phyloP scores from a whole-genome alignment of 2,329 filamentous ascomycete genomes.

The Trichoderma breve region DNA sequence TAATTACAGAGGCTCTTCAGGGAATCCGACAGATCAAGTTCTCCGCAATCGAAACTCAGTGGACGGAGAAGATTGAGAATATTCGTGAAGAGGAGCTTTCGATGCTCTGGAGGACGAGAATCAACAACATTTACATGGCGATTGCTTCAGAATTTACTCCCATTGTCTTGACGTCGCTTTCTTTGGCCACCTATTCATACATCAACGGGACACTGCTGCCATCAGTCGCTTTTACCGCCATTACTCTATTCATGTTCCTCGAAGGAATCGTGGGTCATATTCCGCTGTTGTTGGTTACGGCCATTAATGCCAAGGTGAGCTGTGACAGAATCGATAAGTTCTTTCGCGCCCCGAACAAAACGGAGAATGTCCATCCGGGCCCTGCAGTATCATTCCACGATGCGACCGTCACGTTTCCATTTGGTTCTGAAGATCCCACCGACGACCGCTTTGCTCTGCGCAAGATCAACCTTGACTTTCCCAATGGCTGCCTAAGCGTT shows the following conservation, averaged over 20 bases:
- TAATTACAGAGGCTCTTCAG: not conserved
- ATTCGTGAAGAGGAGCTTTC: constrained; percentile 12
- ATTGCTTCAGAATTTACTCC: constrained; percentile 14
- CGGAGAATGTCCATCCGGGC: not conserved
- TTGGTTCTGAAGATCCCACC: not conserved
- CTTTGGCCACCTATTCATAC: constrained; percentile 10
- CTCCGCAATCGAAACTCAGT: constrained; percentile 17
- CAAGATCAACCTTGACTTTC: constrained; percentile 15
- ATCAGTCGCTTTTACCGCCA: constrained; percentile 19
- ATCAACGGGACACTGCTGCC: constrained; percentile 14
- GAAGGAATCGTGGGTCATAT: constrained; percentile 6
- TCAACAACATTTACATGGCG: constrained; percentile 12
- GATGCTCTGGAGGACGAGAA: constrained; percentile 2
- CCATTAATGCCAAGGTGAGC: constrained; percentile 16
- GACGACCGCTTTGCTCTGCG: constrained; percentile 13
- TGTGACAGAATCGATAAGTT: constrained; percentile 13
- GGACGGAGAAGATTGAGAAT: constrained; percentile 14
- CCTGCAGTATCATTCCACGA: not conserved
- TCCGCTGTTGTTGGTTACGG: not conserved
- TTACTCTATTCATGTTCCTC: constrained; percentile 17
- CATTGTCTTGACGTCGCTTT: constrained; percentile 1
- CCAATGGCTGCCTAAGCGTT: constrained; percentile 11
- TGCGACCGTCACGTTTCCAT: not conserved
- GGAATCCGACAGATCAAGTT: constrained; percentile 22
- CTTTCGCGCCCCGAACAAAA: constrained; percentile 4